Base-by-base conservation (phyloP, 2,329 filamentous ascomycete species). In the Colletotrichum lini region DNA sequence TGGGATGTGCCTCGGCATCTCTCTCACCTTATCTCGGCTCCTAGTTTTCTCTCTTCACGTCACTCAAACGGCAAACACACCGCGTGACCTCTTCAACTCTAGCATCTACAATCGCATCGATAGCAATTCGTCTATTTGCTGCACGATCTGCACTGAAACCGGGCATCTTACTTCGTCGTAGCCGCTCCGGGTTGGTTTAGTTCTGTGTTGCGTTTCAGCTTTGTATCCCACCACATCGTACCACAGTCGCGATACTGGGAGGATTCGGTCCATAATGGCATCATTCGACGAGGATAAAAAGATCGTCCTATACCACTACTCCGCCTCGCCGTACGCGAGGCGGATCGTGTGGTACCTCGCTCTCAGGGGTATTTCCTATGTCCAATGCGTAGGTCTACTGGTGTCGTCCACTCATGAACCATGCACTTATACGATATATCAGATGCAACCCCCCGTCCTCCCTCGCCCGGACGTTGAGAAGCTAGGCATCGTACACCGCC, bases 331-430 rank as follows among this genome's bases (percentile, higher is more conserved):
- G 0, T 93, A 89, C 76, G 91, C 90, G 9, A 85, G 85, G 65
- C 83, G 91, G 70, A 80, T 94, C 38, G 80, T 87, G 35, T 93
- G 91, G 91, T 94, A 94, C 77, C 83, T 94, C 15, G 84, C 86
- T 49, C 85, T 94, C 4, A 88, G 92, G 52, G 86, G 86, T 35
- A 92, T 94, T 56, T 85, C 87, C 0, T 93, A 91, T 76, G 85
- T 84, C 60, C 87, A 93, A 89, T 93, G 91, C 76, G 90, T 93
- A 83, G 79, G 88, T 84, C n/a, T 16, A 23, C 30, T 26, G 15
- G 44, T 26, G n/a, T 26, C 30, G 4, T 10, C 35, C 8, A 13
- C 12, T 42, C 30, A 18, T 49, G 45, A 60, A 66, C 50, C 56
- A 44, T 42, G 45, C 50, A 50, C 57, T 70, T 35, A 35, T 42